Evolutionary conservation across 1,284 basidiomycete genomes (phyloP), one percentile per base, ranked within the genome.

Genomic region (Neolentinus lepideus): DNA sequence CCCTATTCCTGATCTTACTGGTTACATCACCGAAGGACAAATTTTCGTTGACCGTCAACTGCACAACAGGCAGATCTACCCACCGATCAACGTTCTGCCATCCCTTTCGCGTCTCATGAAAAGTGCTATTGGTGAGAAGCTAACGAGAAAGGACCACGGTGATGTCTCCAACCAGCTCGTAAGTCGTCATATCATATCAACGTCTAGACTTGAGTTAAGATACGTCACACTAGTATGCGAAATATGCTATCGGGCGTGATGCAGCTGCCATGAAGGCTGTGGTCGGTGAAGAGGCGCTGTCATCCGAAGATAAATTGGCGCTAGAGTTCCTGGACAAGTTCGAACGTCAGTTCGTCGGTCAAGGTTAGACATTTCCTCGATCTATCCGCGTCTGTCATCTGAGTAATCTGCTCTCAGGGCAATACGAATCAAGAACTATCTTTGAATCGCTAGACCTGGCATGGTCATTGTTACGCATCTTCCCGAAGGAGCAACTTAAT

Each of bases 51-150:
- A 99, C 79, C 89, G 96, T 64, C 90, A 92, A 68, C 75, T 95
- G 70, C 80, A 94, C 78, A 94, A 95, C 76, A 81, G 92, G 66
- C 96, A 98, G 74, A 96, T 99, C 71, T 99, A 98, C 77, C 97
- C 97, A 46, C 97, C 97, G 51, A 99, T 99, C 82, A 99, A 99
- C 76, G 97, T 99, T 60, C 81, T 99, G 48, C 97, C 97, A 54
- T 99, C 97, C 59, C 80, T 99, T 63, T 98, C 96, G 65, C 94
- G 97, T 75, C 77, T 99, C 68, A 99, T 99, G 97, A 99, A 99
- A 86, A 93, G 89, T 63, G 97, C 97, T 62, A 98, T 99, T 70
- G 97, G 97, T 60, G 96, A 98, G 72, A 88, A 93, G 74, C 79
- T 98, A 66, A 99, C 97, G 54, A 85, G 97, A 68, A 97, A 94